Conservation (phyloP, 2,329 filamentous ascomycete species). For the Lecanicillium sp. region DNA sequence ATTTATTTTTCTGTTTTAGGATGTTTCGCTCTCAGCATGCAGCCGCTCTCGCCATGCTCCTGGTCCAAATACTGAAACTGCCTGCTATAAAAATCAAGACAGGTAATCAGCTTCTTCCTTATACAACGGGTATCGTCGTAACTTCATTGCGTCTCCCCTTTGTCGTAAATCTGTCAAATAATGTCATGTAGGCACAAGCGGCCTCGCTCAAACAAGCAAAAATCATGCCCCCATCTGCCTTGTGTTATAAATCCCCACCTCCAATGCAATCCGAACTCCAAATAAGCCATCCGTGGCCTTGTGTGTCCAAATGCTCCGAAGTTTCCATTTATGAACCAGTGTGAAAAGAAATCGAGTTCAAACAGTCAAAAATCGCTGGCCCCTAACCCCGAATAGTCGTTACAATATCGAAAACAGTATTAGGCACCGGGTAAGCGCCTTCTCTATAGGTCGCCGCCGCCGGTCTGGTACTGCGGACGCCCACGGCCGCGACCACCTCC, state of each 20-base stretch:
- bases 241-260: neutral
- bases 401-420: neutral
- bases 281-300: constrained; percentile 7
- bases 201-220: constrained; percentile 10
- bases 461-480: constrained; percentile 26
- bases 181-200: constrained; percentile 8
- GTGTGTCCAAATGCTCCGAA: constrained; percentile 11
- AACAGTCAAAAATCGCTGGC: constrained; percentile 9
- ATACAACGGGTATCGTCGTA: constrained; percentile 11
- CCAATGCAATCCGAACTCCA: constrained; percentile 13
- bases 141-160: neutral
- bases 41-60: neutral
- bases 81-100: neutral
- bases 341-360: neutral
- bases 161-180: constrained; percentile 10
- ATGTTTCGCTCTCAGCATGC: neutral
- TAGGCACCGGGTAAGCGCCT: neutral
- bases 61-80: neutral
- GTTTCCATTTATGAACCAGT: neutral
- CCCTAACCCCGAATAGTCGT: constrained; percentile 4
- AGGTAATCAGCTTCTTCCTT: neutral
- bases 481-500: constrained; percentile 34
- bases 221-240: constrained; percentile 1
- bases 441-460: constrained; percentile 7
- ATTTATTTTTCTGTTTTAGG: neutral